Evolutionary conservation across 306 rosid genomes (phyloP).

Genomic region (Mimosa bimucronata): DNA sequence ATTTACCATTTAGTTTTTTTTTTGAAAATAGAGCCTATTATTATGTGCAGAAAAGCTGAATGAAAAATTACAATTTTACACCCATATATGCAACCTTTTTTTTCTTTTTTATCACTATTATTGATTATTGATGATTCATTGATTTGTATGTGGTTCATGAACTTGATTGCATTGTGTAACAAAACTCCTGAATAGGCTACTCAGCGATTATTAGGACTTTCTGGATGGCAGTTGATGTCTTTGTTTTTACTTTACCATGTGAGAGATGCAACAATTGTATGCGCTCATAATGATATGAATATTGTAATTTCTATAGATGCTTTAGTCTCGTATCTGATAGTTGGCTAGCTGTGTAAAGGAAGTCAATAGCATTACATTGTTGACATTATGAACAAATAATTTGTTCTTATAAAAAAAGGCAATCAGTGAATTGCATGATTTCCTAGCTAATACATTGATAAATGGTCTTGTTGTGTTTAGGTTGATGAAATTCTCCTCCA

Average conservation of each 20-base stretch:
- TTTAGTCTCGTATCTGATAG: not conserved
- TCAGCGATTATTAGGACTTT: not conserved
- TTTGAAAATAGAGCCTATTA: not conserved
- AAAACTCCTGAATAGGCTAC: not conserved
- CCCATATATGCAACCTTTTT: not conserved
- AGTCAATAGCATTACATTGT: not conserved
- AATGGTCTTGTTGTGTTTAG: constrained; percentile 3
- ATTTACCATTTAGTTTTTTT: not conserved
- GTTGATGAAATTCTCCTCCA: not conserved
- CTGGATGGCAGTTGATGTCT: not conserved
- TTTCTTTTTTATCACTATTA: not conserved
- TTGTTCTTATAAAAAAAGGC: not conserved
- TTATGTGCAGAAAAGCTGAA: not conserved
- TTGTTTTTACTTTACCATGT: not conserved
- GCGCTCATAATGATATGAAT: not conserved
- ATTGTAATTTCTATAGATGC: not conserved
- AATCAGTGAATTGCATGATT: constrained; percentile 1
- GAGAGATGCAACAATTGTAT: not conserved
- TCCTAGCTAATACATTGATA: not conserved
- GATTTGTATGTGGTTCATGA: not conserved
- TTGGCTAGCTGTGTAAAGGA: not conserved
- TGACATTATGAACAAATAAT: not conserved
- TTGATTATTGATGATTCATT: not conserved
- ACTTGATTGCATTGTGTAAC: not conserved
- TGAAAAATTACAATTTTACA: not conserved